A percentile compares a stretch with the other conserved stretches of the same genome.
phyloP scores from a whole-genome alignment of 108 stramenopile species.

The Craspedostauros australis region DNA sequence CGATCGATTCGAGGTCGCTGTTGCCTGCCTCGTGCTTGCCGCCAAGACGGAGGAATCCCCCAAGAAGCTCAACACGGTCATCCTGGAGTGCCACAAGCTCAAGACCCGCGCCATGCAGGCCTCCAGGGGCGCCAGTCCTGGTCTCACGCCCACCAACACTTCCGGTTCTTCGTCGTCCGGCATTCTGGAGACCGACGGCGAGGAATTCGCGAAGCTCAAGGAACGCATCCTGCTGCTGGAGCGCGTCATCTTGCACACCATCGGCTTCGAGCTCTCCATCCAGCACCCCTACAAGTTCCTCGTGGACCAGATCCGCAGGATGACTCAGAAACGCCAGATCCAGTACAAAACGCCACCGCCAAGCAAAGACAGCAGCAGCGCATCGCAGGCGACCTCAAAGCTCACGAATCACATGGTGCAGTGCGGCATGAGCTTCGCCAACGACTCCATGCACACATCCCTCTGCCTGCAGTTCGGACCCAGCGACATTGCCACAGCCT shows the following conservation, averaged over 20 bases:
- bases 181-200: constrained; percentile 59
- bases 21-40: constrained; percentile 77
- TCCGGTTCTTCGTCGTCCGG: neutral
- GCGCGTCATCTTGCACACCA: constrained; percentile 83
- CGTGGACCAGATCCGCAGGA: constrained; percentile 52
- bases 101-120: constrained; percentile 50
- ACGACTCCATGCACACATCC: constrained; percentile 78
- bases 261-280: constrained; percentile 81
- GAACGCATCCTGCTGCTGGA: constrained; percentile 79
- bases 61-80: constrained; percentile 65
- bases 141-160: constrained; percentile 11
- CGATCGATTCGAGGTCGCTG: constrained; percentile 83
- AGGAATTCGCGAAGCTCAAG: constrained; percentile 74
- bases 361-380: neutral
- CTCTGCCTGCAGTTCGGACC: constrained; percentile 72
- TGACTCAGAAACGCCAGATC: constrained; percentile 44
- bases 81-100: constrained; percentile 63
- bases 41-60: constrained; percentile 88
- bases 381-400: constrained; percentile 24
- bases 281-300: constrained; percentile 84
- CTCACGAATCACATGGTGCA: constrained; percentile 68
- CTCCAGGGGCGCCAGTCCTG: constrained; percentile 12
- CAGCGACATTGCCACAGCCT: constrained; percentile 56
- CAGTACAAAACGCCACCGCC: constrained; percentile 30
- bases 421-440: constrained; percentile 82